Evolutionary conservation across 495 filamentous ascomycete species (phyloP).

Genomic region (Neurospora terricola): DNA sequence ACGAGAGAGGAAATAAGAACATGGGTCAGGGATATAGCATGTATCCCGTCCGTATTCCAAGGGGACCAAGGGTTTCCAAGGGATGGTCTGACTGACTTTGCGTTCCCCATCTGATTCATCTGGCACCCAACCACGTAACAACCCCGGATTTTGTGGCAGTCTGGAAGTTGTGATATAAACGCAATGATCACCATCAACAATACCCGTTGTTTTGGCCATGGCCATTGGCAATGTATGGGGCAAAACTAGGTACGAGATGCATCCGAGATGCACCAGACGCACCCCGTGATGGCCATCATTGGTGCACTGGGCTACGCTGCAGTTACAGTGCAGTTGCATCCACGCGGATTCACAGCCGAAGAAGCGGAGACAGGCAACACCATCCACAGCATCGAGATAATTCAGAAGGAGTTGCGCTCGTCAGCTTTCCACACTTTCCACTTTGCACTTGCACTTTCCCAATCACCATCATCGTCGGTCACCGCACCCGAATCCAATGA

Average conservation of each 20-base stretch:
- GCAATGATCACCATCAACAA: not conserved
- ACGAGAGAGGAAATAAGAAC: constrained; percentile 8
- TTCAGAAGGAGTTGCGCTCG: not conserved
- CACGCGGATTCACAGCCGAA: not conserved
- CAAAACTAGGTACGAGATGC: not conserved
- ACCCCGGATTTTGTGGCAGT: not conserved
- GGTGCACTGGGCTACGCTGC: not conserved
- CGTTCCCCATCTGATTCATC: not conserved
- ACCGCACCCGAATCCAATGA: not conserved
- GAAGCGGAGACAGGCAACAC: not conserved
- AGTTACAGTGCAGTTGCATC: not conserved
- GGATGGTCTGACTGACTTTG: not conserved
- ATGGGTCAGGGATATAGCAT: not conserved
- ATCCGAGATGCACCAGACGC: not conserved
- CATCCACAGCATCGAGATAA: not conserved
- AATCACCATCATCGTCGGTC: not conserved
- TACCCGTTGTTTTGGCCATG: not conserved
- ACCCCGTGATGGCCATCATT: not conserved
- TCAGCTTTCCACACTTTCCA: not conserved
- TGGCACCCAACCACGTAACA: not conserved
- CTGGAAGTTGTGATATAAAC: not conserved
- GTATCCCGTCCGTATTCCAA: not conserved
- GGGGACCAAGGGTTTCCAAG: not conserved
- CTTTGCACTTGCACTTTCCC: not conserved
- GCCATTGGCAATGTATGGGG: not conserved